These are phyloP conservation scores for Byssochlamys sp. DNA, from an alignment of 2,329 filamentous ascomycete species.

Conservation along the genomic window DNA sequence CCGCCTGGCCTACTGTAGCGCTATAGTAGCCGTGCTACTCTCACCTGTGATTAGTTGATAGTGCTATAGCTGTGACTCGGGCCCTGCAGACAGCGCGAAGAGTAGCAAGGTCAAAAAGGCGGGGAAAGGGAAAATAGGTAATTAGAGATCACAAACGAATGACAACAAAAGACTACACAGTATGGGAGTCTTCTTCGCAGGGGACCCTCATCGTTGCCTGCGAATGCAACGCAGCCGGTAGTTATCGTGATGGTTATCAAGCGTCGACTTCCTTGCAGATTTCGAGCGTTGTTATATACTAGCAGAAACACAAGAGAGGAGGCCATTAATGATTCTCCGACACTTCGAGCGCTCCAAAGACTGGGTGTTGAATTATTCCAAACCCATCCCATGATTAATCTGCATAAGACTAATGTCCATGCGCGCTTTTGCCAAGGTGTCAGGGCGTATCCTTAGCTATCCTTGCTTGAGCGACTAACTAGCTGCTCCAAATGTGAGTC, in stretches of 20 bases:
- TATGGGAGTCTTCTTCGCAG: too few species aligned
- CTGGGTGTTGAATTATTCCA: too few species aligned
- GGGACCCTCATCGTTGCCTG: too few species aligned
- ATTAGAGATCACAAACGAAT: background rate
- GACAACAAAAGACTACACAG: background rate
- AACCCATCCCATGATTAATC: background rate
- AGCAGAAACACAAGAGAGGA: too few species aligned
- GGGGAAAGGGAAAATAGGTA: background rate
- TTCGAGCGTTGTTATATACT: too few species aligned
- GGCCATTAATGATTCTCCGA: too few species aligned
- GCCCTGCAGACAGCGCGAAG: background rate
- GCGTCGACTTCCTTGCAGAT: too few species aligned
- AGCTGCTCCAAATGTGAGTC: background rate
- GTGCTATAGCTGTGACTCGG: background rate
- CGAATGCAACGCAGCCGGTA: too few species aligned
- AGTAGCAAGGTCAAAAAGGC: background rate
- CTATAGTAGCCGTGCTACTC: background rate
- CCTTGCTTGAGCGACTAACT: background rate
- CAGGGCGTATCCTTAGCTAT: background rate
- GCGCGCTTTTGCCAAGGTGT: background rate
- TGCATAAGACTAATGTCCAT: background rate
- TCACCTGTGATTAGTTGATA: background rate
- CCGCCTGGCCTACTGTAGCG: background rate
- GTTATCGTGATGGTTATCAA: too few species aligned
- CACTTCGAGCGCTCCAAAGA: too few species aligned